A percentile compares a stretch with the other conserved stretches of the same genome.
Conservation (phyloP, 768 basidiomycete genomes). For the Trametes meyenii region DNA sequence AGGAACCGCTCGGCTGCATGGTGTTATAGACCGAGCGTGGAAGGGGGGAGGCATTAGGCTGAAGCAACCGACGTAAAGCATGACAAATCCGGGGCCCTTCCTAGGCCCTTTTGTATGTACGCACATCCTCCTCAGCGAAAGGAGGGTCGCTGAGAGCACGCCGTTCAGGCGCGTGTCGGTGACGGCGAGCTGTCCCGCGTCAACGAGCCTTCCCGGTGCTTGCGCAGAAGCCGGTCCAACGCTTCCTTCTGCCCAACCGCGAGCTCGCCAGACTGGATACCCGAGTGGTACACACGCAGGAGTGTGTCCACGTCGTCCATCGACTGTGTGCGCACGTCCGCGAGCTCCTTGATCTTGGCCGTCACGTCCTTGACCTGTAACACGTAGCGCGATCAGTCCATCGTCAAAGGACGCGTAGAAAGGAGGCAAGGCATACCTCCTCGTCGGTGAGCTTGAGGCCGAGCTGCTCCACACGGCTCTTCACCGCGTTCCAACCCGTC, state of each 20-base stretch:
- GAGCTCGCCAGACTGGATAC: slow-evolving; percentile 89
- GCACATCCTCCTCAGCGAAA: neutral
- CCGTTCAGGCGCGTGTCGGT: slow-evolving; percentile 11
- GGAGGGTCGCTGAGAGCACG: neutral
- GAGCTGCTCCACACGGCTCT: slow-evolving; percentile 97
- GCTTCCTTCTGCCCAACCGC: slow-evolving; percentile 93
- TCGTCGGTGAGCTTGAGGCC: slow-evolving; percentile 89
- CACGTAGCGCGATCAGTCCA: neutral
- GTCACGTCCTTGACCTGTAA: slow-evolving; percentile 94
- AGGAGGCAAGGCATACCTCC: slow-evolving; percentile 53
- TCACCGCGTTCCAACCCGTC: slow-evolving; percentile 99
- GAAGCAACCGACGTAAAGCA: slow-evolving; percentile 16
- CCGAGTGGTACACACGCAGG: slow-evolving; percentile 93
- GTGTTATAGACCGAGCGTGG: slow-evolving; percentile 8
- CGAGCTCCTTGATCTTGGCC: slow-evolving; percentile 98
- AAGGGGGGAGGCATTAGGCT: slow-evolving; percentile 11
- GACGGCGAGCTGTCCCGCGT: slow-evolving; percentile 16
- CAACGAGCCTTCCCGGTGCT: slow-evolving; percentile 56
- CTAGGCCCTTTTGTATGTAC: slow-evolving; percentile 21
- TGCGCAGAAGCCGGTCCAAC: slow-evolving; percentile 81
- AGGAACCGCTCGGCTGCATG: neutral
- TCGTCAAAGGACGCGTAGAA: neutral
- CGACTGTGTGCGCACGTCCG: slow-evolving; percentile 95
- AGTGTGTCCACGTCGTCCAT: slow-evolving; percentile 99
- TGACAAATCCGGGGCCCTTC: slow-evolving; percentile 17